These are phyloP conservation scores for Podospora sp. DNA, from an alignment of 495 filamentous ascomycete species.

Conservation along the genomic window DNA sequence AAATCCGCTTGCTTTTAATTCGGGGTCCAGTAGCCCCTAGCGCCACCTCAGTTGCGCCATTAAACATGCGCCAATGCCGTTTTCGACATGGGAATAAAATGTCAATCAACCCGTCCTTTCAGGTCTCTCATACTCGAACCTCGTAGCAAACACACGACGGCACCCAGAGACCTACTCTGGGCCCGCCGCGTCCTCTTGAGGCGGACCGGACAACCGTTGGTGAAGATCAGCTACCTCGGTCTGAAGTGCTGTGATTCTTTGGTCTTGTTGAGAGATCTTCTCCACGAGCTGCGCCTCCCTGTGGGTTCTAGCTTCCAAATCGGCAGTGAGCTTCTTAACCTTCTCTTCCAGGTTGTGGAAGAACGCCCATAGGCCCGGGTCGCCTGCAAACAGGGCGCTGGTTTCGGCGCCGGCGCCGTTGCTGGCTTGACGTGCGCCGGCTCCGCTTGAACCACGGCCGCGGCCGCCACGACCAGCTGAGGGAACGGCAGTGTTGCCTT, in stretches of 20 bases:
- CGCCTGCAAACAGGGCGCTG: slow-evolving; percentile 48
- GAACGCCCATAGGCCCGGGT: slow-evolving; percentile 52
- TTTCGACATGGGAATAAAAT: not conserved
- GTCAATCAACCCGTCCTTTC: not conserved
- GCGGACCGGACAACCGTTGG: slow-evolving; percentile 19
- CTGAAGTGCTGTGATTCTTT: slow-evolving; percentile 28
- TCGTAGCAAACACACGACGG: too few species aligned
- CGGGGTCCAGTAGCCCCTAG: not conserved
- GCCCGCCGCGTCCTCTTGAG: slow-evolving; percentile 4
- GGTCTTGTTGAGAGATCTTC: slow-evolving; percentile 47
- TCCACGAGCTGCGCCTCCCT: slow-evolving; percentile 37
- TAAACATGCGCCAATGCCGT: not conserved
- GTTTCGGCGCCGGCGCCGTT: slow-evolving; percentile 35
- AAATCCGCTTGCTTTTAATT: not conserved
- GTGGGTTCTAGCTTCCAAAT: slow-evolving; percentile 30
- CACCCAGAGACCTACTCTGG: slow-evolving; percentile 13
- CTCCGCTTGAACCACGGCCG: slow-evolving; percentile 29
- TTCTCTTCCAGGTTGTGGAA: slow-evolving; percentile 54
- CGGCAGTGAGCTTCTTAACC: slow-evolving; percentile 42
- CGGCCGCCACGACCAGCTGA: slow-evolving; percentile 32
- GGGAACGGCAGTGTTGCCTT: slow-evolving; percentile 41
- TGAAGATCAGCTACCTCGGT: slow-evolving; percentile 31
- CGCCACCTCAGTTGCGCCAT: not conserved
- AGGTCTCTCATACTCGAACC: not conserved
- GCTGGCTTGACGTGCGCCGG: slow-evolving; percentile 32